phyloP scores from a whole-genome alignment of 2,329 filamentous ascomycete species.

The Aureobasidium sp. region DNA sequence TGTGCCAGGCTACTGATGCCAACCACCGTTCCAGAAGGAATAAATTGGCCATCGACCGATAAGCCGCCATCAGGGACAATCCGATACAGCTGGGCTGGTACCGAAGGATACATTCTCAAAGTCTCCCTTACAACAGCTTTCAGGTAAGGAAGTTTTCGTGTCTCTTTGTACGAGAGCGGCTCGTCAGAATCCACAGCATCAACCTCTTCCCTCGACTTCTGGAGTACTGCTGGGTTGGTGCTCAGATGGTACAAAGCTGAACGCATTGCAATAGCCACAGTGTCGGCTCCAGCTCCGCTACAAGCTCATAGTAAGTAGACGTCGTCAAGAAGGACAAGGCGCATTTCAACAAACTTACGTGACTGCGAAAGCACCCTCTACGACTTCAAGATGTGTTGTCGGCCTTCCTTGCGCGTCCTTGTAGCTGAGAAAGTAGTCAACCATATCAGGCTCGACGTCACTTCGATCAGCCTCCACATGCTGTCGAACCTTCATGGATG shows the following conservation, averaged over 20 bases:
- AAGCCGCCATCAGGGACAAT: slow-evolving; percentile 26
- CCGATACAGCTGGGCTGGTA: not conserved
- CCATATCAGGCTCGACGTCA: slow-evolving; percentile 15
- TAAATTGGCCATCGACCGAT: slow-evolving; percentile 12
- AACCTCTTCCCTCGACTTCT: not conserved
- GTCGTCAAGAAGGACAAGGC: not conserved
- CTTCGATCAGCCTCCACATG: not conserved
- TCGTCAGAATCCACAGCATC: not conserved
- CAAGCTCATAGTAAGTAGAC: not conserved
- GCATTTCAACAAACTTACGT: not conserved
- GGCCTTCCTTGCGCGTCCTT: slow-evolving; percentile 9
- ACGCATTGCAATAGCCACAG: slow-evolving; percentile 7
- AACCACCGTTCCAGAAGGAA: slow-evolving; percentile 19
- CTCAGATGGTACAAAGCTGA: not conserved
- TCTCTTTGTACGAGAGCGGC: slow-evolving; percentile 23
- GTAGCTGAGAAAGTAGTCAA: slow-evolving; percentile 17
- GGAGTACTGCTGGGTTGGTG: not conserved
- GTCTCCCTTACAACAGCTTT: slow-evolving; percentile 1
- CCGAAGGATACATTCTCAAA: not conserved
- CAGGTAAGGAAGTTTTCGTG: slow-evolving; percentile 2
- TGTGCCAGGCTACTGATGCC: slow-evolving; percentile 42
- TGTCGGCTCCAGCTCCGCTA: slow-evolving; percentile 15
- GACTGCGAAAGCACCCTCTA: slow-evolving; percentile 13
- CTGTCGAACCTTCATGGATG: slow-evolving; percentile 4
- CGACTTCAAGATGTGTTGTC: slow-evolving; percentile 9